Base-by-base conservation (phyloP, 2,329 filamentous ascomycete genomes). In the Neospermospora avenae region DNA sequence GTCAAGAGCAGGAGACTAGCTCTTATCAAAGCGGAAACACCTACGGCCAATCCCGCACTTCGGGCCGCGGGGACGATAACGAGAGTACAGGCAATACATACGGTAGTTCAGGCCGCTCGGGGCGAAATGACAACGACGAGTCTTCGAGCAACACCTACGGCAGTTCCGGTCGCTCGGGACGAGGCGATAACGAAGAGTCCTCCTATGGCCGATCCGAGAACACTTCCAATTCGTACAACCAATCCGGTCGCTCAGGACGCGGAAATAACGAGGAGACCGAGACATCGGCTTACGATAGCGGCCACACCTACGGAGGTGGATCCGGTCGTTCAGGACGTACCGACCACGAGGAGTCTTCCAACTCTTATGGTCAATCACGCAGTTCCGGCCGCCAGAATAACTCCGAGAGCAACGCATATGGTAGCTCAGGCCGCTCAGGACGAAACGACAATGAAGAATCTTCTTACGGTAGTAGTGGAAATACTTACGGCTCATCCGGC, bases 11-110 rank as follows among this genome's bases (percentile, higher is more conserved):
- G 6, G 18, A 55, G 28, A 22, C 41, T 14, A 45, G 37, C 14
- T 55, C 53, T 28, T 55, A 22, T 39, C 39, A 41, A n/a, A 28
- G 35, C 10, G 48, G 46, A n/a, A 53, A 34, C 24, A 39, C 31
- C 4, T 48, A 53, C 18, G 56, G 46, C 16, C n/a, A 25, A 24
- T 42, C 46, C 16, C 28, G 28, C 28, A 31, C 28, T 31, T 59
- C 37, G 14, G 48, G 57, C 18, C 46, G 46, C 14, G 41, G 49
- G 7, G n/a, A 42, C n/a, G 42, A 52, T 31, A 37, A 59, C 31
- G 41, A 54, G 34, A 57, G 18, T 22, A 22, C 31, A 16, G 55
- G 28, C 20, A 51, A 58, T 45, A 48, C 44, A 4, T 58, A 58
- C 25, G 56, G 35, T 18, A 20, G 31, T n/a, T 42, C 54, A 20